These are phyloP conservation scores for Furcasterigmium sp. DNA, from an alignment of 2,329 filamentous ascomycete species.

Conservation along the genomic window DNA sequence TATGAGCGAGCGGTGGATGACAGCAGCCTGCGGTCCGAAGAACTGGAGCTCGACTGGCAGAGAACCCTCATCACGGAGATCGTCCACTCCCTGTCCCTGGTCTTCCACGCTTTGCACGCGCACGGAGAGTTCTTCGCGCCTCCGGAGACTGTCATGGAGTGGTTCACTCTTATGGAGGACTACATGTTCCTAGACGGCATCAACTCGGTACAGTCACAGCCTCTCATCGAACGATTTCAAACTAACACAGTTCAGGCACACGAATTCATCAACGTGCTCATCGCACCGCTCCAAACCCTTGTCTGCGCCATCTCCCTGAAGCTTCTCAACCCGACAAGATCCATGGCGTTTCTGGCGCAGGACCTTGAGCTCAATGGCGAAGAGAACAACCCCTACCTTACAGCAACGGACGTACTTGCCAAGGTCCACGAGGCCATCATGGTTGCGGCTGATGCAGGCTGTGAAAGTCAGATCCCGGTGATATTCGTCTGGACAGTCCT, in stretches of 20 bases:
- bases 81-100: slow-evolving; percentile 66
- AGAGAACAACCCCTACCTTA: slow-evolving; percentile 56
- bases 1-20: slow-evolving; percentile 49
- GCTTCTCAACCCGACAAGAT: slow-evolving; percentile 60
- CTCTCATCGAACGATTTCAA: neutral
- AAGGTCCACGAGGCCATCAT: slow-evolving; percentile 69
- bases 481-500: slow-evolving; percentile 80
- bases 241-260: slow-evolving; percentile 20
- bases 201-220: slow-evolving; percentile 35
- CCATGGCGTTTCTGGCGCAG: slow-evolving; percentile 52
- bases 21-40: slow-evolving; percentile 41
- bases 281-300: slow-evolving; percentile 62
- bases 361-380: slow-evolving; percentile 35
- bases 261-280: slow-evolving; percentile 41
- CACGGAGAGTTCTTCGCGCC: slow-evolving; percentile 51
- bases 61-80: slow-evolving; percentile 63
- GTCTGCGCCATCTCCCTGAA: slow-evolving; percentile 65
- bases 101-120: slow-evolving; percentile 63
- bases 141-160: slow-evolving; percentile 55
- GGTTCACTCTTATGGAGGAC: slow-evolving; percentile 69
- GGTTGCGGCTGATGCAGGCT: slow-evolving; percentile 47
- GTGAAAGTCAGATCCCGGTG: slow-evolving; percentile 64
- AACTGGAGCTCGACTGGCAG: slow-evolving; percentile 54
- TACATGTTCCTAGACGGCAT: slow-evolving; percentile 67
- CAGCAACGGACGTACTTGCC: slow-evolving; percentile 64